Conservation (phyloP, 129 eudicot species). For the Daucus carota region DNA sequence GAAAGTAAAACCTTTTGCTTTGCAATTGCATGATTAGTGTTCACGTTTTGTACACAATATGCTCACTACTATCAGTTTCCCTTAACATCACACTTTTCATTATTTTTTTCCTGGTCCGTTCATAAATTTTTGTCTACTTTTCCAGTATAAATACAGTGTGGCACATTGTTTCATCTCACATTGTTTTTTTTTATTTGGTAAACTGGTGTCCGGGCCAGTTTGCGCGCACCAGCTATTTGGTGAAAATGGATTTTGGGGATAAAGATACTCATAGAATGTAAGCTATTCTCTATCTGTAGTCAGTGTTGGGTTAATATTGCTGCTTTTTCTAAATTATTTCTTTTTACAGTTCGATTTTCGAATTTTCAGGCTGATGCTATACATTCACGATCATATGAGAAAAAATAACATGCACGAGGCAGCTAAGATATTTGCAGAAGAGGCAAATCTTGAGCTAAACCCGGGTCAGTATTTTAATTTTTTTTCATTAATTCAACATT, state of each 20-base stretch:
- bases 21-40: not conserved
- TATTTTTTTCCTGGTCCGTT: no score
- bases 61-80: not conserved
- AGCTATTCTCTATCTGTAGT: no score
- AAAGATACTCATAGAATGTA: not conserved
- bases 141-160: no score
- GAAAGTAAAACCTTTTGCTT: not conserved
- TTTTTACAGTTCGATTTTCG: not conserved
- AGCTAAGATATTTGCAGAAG: slow-evolving; percentile 16
- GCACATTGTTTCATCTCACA: no score
- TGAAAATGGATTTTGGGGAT: not conserved
- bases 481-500: no score
- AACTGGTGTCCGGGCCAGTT: no score
- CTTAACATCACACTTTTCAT: no score
- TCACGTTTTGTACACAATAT: not conserved
- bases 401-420: slow-evolving; percentile 15
- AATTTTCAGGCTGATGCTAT: not conserved
- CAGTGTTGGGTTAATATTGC: not conserved
- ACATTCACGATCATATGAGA: slow-evolving; percentile 14
- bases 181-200: no score
- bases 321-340: not conserved
- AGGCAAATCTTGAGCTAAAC: slow-evolving; percentile 14
- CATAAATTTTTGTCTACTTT: no score
- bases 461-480: slow-evolving; percentile 11
- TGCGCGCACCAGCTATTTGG: no score